Percentiles rank a stretch among this genome's conserved stretches.
Evolutionary conservation across 306 rosid genomes (phyloP).

Genomic region (cucumber (Cucumis sativus)): DNA sequence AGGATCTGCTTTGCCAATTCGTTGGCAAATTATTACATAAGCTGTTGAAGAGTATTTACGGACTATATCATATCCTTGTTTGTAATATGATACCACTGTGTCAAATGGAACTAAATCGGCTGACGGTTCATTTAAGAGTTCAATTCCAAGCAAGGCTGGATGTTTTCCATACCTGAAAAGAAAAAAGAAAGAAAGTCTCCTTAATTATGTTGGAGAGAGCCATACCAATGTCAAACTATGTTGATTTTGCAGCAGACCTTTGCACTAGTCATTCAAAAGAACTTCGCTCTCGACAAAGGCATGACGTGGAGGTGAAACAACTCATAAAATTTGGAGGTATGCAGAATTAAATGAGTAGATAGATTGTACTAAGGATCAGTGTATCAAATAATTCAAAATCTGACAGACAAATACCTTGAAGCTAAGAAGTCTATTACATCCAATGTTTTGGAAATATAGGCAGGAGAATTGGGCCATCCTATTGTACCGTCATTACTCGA

Average conservation of each 20-base stretch:
- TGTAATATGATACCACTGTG: slow-evolving; percentile 51
- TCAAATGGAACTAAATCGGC: slow-evolving; percentile 54
- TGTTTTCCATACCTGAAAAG: slow-evolving; percentile 59
- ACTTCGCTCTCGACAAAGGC: background rate
- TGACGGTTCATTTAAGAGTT: slow-evolving; percentile 85
- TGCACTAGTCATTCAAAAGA: background rate
- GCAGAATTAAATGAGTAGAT: background rate
- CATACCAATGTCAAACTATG: background rate
- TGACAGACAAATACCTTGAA: slow-evolving; percentile 42
- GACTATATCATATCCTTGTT: slow-evolving; percentile 69
- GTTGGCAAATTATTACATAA: slow-evolving; percentile 80
- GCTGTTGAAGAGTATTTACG: slow-evolving; percentile 56
- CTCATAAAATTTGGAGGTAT: background rate
- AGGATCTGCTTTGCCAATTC: slow-evolving; percentile 84
- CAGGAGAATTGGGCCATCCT: slow-evolving; percentile 52
- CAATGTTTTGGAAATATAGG: slow-evolving; percentile 48
- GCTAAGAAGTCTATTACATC: slow-evolving; percentile 68
- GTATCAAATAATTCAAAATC: background rate
- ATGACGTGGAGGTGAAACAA: background rate
- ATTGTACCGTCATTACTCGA: slow-evolving; percentile 78
- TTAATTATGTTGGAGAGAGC: background rate
- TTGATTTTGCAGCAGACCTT: background rate
- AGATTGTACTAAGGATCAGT: background rate
- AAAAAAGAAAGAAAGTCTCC: background rate
- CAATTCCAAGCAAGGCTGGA: slow-evolving; percentile 74